These are phyloP conservation scores for Talaromyces rugulosus DNA, from an alignment of 2,329 filamentous ascomycete species.

Conservation along the genomic window DNA sequence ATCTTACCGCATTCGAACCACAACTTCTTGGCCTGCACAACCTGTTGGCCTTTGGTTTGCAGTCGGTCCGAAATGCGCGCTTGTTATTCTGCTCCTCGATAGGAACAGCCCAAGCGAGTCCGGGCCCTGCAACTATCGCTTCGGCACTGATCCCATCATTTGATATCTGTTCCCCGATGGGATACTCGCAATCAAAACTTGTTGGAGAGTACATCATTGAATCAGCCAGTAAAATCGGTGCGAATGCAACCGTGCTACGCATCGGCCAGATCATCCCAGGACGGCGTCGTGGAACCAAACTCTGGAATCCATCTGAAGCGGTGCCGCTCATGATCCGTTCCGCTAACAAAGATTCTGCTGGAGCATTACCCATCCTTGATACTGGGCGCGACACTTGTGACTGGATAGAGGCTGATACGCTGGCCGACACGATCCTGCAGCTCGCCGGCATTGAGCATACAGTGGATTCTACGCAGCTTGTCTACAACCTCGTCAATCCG, in stretches of 20 bases:
- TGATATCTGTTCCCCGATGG: slow-evolving; percentile 21
- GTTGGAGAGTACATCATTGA: slow-evolving; percentile 29
- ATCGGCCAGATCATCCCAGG: slow-evolving; percentile 30
- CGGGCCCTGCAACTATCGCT: slow-evolving; percentile 9
- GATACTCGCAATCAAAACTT: slow-evolving; percentile 31
- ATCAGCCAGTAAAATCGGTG: slow-evolving; percentile 21
- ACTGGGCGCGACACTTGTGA: slow-evolving; percentile 19
- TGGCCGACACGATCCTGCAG: slow-evolving; percentile 24
- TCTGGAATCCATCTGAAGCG: slow-evolving; percentile 33
- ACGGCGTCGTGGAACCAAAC: slow-evolving; percentile 27
- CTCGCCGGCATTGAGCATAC: slow-evolving; percentile 14
- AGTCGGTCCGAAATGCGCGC: slow-evolving; percentile 19
- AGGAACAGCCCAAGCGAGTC: slow-evolving; percentile 31
- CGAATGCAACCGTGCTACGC: slow-evolving; percentile 26
- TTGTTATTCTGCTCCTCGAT: slow-evolving; percentile 52
- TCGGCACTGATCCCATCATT: slow-evolving; percentile 17
- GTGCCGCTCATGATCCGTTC: slow-evolving; percentile 31
- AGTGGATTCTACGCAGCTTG: slow-evolving; percentile 2
- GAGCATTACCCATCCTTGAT: slow-evolving; percentile 22
- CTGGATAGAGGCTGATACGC: slow-evolving; percentile 30
- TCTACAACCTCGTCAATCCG: slow-evolving; percentile 5
- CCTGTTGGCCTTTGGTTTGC: slow-evolving; percentile 21
- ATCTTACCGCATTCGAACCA: slow-evolving; percentile 44
- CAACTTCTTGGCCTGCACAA: slow-evolving; percentile 44
- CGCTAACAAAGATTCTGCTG: slow-evolving; percentile 19